phyloP scores from a whole-genome alignment of 441 rosid species.

The Bruguiera hainesii region DNA sequence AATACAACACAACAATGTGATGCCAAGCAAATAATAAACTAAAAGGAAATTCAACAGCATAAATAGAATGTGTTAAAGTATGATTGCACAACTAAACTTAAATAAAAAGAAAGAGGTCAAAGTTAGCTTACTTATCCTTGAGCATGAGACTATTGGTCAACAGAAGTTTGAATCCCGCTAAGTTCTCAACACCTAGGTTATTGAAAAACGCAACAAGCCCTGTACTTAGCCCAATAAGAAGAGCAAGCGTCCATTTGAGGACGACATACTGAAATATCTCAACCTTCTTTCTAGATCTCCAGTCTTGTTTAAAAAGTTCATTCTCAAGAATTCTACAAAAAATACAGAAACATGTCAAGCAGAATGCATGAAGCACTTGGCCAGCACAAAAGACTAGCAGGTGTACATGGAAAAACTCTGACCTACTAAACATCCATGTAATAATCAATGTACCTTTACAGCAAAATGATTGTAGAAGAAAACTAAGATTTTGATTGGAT shows the following conservation, averaged over 20 bases:
- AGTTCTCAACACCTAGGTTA: slow-evolving; percentile 84
- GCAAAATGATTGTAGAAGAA: not conserved
- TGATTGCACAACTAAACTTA: not conserved
- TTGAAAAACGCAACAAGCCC: slow-evolving; percentile 70
- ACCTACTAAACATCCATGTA: not conserved
- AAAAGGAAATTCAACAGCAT: no score
- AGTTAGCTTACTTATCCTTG: slow-evolving; percentile 49
- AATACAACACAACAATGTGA: no score
- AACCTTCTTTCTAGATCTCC: slow-evolving; percentile 79
- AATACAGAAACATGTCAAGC: not conserved
- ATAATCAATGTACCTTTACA: not conserved
- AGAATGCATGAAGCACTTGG: not conserved
- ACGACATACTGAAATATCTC: slow-evolving; percentile 79
- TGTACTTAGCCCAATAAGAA: slow-evolving; percentile 70
- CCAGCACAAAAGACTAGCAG: not conserved
- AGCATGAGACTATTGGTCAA: slow-evolving; percentile 70
- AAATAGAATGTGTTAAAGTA: not conserved
- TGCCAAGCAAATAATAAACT: not conserved
- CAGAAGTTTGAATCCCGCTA: slow-evolving; percentile 82
- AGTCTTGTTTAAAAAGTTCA: slow-evolving; percentile 85
- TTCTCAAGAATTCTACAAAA: slow-evolving; percentile 75
- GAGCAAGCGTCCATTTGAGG: slow-evolving; percentile 90
- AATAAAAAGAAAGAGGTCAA: not conserved
- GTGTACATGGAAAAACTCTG: not conserved
- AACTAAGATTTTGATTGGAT: not conserved